These are phyloP conservation scores for Rhizoclosmatium sp. DNA, from an alignment of 192 early-diverging fungal species.

Conservation along the genomic window DNA sequence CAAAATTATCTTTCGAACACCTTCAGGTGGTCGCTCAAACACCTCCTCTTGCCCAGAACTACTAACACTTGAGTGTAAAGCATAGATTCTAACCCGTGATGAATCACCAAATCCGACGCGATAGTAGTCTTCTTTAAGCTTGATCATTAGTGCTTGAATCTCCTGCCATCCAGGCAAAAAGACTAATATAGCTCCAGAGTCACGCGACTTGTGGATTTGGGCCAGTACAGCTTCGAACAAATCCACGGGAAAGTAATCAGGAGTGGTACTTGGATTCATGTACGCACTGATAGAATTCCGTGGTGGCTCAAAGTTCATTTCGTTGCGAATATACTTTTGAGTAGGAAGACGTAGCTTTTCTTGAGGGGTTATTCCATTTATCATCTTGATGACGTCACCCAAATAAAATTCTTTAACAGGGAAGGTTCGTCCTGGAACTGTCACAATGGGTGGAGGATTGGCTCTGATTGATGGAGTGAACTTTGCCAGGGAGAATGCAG, in stretches of 20 bases:
- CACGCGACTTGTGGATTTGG: conserved; percentile 52
- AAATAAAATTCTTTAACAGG: conserved; percentile 62
- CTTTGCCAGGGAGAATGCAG: background rate
- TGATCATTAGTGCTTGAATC: conserved; percentile 67
- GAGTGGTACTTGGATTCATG: background rate
- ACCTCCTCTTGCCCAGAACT: conserved; percentile 75
- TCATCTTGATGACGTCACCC: conserved; percentile 64
- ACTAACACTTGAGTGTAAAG: conserved; percentile 74
- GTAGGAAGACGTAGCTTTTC: background rate
- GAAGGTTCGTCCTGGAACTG: conserved; percentile 65
- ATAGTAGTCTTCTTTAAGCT: conserved; percentile 57
- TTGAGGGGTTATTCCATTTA: background rate
- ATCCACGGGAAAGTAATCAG: conserved; percentile 54
- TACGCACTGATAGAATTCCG: conserved; percentile 3
- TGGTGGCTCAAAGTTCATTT: conserved; percentile 22
- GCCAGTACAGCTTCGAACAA: conserved; percentile 68
- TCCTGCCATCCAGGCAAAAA: conserved; percentile 75
- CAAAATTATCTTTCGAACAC: conserved; percentile 77
- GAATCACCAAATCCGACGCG: conserved; percentile 59
- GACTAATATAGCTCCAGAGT: conserved; percentile 72
- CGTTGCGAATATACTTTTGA: conserved; percentile 24
- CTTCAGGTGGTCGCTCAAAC: conserved; percentile 64
- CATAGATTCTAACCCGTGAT: conserved; percentile 41
- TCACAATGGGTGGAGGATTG: conserved; percentile 57
- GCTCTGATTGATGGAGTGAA: background rate